Base-by-base conservation (phyloP, 108 stramenopile species). In the Nannochloropsis salina region DNA sequence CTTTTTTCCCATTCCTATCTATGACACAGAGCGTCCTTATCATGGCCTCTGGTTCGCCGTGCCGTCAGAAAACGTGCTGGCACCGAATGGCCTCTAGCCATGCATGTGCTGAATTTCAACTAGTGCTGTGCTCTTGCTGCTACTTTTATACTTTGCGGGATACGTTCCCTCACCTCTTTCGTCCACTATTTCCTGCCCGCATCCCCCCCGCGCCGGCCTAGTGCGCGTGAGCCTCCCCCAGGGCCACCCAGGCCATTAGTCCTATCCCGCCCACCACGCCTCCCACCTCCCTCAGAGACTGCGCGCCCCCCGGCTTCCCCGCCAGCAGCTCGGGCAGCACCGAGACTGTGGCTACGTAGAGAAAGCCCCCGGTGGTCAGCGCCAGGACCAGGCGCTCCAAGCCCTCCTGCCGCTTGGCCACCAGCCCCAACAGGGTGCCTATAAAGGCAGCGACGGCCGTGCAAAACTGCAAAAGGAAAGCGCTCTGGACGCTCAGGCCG, bases 311-410 rank as follows among this genome's bases (percentile, higher is more conserved):
- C 42, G 9, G 12, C 5, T 43, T 42, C 41, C 43, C 40, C 43
- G 43, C 47, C 20, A 89, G 84, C 44, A 90, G 45, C 43, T 89
- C 89, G 3, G 91, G 91, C 85, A 90, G 47, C 21, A 91, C 86
- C 15, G 84, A 44, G n/a, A 90, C 90, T 40, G 88, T 84, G 31
- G 91, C 87, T 2, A 91, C 87, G 83, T 91, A 91, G 15, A 91
- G 43, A 47, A 91, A 91, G 11, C 91, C 91, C 3, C 91, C 91
- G 2, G 90, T 85, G 10, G 91, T 91, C 15, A 90, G 81, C 18
- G 87, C 86, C 45, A 90, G 42, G 42, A 91, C 31, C 20, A 86
- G 43, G 45, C 42, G 43, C 31, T 89, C 88, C 20, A 88, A 40
- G 1, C 85, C 86, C 44, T 42, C 81, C 80, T 88, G 82, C 31